These are phyloP conservation scores for Lolium multiflorum DNA, from an alignment of 176 grass and related monocot genomes.

Conservation along the genomic window DNA sequence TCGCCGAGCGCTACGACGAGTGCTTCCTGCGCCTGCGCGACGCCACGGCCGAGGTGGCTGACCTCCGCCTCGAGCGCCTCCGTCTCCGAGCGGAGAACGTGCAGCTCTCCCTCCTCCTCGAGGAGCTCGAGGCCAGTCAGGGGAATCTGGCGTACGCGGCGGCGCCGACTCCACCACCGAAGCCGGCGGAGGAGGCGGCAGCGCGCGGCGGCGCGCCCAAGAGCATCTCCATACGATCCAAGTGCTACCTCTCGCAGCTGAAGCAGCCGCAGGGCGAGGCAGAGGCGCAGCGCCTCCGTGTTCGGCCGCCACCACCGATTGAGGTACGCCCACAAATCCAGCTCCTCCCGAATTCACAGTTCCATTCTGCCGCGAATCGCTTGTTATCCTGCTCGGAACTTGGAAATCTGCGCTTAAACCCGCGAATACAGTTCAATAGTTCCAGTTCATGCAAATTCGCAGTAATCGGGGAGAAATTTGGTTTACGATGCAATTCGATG, in stretches of 20 bases:
- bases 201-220: slow-evolving; percentile 49
- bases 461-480: slow-evolving; percentile 9
- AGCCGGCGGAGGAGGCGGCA: slow-evolving; percentile 40
- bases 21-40: slow-evolving; percentile 59
- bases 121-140: slow-evolving; percentile 55
- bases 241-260: slow-evolving; percentile 48
- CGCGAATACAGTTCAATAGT: background rate
- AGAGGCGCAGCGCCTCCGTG: slow-evolving; percentile 56
- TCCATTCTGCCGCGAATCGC: background rate
- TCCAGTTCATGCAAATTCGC: slow-evolving; percentile 23
- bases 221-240: slow-evolving; percentile 70
- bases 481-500: slow-evolving; percentile 28
- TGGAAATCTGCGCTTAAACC: background rate
- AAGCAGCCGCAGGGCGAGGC: slow-evolving; percentile 29
- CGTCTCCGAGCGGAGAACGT: slow-evolving; percentile 59
- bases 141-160: slow-evolving; percentile 41
- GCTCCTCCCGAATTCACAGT: background rate
- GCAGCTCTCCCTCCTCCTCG: slow-evolving; percentile 59
- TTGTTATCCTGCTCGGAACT: background rate
- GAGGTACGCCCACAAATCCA: slow-evolving; percentile 26
- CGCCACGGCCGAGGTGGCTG: slow-evolving; percentile 51
- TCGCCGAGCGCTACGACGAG: slow-evolving; percentile 67
- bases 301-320: slow-evolving; percentile 38
- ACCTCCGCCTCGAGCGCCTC: slow-evolving; percentile 63
- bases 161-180: slow-evolving; percentile 31